Evolutionary conservation across 768 basidiomycete species (phyloP), one percentile per base, ranked within the genome.

Genomic region (Psilocybe sp.): DNA sequence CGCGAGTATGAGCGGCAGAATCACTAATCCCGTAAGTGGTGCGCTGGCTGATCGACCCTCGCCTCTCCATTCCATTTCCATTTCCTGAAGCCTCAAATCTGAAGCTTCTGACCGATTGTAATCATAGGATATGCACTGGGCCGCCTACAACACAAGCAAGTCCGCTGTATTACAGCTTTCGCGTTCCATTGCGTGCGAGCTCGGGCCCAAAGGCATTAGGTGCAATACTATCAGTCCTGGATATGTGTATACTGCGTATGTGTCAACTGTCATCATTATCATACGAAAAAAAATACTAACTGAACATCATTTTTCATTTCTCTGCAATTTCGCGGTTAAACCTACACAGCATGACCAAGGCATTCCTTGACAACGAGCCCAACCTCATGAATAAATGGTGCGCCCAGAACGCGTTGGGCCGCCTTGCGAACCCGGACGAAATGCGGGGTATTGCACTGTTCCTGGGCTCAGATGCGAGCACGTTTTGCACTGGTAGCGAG

Each of bases 111-210:
- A n/a, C n/a, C n/a, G n/a, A n/a, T n/a, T n/a, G n/a, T n/a, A n/a
- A n/a, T n/a, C 28, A 39, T 40, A 60, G 56, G 55, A 49, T 54
- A 83, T 85, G 53, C 74, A 79, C 14, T 88, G 83, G 84, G 75
- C 82, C 34, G 81, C 84, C n/a, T 89, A 89, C 66, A 88, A 87
- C 62, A 78, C 80, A 16, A 82, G 80, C 65, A 90, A 89, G 68
- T 74, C 83, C 1, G 88, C 84, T n/a, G 83, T 90, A n/a, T 54
- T 88, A 32, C 88, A 90, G 68, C 86, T 88, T 83, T 79, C 72
- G 3, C 81, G 88, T 34, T 85, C 82, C 56, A 78, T 90, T 79
- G 87, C 86, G 2, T 86, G 84, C 61, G 88, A 90, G 58, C 76
- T 89, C 1, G 87, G 85, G 3, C 66, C 65, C n/a, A 70, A 81